Percentiles rank a stretch among this genome's conserved stretches.
Conservation (phyloP, 352 stramenopile species). For the Globisporangium spiculum region DNA sequence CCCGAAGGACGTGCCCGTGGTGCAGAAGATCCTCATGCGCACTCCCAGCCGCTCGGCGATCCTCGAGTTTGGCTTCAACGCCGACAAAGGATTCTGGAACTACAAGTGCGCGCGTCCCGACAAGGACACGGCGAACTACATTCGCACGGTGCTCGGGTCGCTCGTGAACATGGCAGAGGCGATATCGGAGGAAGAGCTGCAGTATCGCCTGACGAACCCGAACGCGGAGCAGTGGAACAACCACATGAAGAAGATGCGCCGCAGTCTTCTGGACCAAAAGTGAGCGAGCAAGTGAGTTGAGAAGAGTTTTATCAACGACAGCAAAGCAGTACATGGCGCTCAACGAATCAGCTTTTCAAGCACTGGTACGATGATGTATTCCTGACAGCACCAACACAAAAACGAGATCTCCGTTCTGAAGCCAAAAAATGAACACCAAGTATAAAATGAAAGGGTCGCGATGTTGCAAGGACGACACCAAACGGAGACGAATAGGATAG, state of each 20-base stretch:
- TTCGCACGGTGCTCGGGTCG: slow-evolving; percentile 86
- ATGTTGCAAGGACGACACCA: not conserved
- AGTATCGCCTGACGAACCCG: slow-evolving; percentile 79
- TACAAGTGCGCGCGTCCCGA: slow-evolving; percentile 87
- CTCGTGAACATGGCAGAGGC: slow-evolving; percentile 90
- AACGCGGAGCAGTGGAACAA: slow-evolving; percentile 78
- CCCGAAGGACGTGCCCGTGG: slow-evolving; percentile 62
- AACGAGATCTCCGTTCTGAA: not conserved
- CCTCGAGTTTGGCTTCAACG: slow-evolving; percentile 86
- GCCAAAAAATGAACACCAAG: not conserved
- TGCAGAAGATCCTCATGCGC: slow-evolving; percentile 65
- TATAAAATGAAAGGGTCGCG: not conserved
- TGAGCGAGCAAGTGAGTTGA: slow-evolving; percentile 13
- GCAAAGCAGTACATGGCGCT: not conserved
- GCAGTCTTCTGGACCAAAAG: slow-evolving; percentile 58
- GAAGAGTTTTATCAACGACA: not conserved
- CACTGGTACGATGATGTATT: not conserved
- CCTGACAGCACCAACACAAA: not conserved
- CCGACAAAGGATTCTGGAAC: slow-evolving; percentile 87
- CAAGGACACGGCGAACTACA: slow-evolving; percentile 89
- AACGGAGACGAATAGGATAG: not conserved
- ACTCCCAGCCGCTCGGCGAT: slow-evolving; percentile 63
- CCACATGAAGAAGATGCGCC: slow-evolving; percentile 80
- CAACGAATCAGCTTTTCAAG: not conserved
- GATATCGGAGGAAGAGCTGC: slow-evolving; percentile 89